A percentile compares a stretch with the other conserved stretches of the same genome.
phyloP scores from a whole-genome alignment of 2,329 filamentous ascomycete species.

The Alternaria ventricosa region DNA sequence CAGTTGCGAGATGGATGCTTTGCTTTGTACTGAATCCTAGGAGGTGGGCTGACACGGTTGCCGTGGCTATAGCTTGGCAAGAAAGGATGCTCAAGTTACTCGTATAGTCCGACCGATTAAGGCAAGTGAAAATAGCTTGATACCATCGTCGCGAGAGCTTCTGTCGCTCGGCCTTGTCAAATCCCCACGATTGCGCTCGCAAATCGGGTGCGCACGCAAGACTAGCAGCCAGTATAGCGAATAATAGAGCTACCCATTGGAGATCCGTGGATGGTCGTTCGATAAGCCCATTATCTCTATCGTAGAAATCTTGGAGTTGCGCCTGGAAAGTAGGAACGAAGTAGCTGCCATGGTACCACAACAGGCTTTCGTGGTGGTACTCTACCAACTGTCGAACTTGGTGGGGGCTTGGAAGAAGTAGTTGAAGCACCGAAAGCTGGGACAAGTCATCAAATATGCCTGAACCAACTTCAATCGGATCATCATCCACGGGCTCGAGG shows the following conservation, averaged over 20 bases:
- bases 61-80: conserved; percentile 52
- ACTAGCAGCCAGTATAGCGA: background rate
- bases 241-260: background rate
- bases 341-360: conserved; percentile 49
- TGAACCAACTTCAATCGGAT: conserved; percentile 29
- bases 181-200: conserved; percentile 50
- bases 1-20: conserved; percentile 53
- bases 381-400: conserved; percentile 32
- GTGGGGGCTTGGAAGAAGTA: conserved; percentile 30
- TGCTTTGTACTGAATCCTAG: conserved; percentile 55
- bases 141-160: conserved; percentile 53
- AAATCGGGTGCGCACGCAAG: conserved; percentile 13
- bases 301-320: conserved; percentile 47
- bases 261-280: conserved; percentile 11
- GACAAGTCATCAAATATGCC: background rate
- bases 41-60: conserved; percentile 55
- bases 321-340: conserved; percentile 43
- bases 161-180: conserved; percentile 46
- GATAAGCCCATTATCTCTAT: conserved; percentile 41
- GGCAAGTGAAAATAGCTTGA: conserved; percentile 50
- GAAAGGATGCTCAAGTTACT: conserved; percentile 42
- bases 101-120: conserved; percentile 53
- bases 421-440: background rate
- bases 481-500: conserved; percentile 10
- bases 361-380: conserved; percentile 43